A percentile compares a stretch with the other conserved stretches of the same genome.
These are phyloP conservation scores for Penicillium griseofulvum DNA, from an alignment of 2,329 filamentous ascomycete species.

Conservation along the genomic window DNA sequence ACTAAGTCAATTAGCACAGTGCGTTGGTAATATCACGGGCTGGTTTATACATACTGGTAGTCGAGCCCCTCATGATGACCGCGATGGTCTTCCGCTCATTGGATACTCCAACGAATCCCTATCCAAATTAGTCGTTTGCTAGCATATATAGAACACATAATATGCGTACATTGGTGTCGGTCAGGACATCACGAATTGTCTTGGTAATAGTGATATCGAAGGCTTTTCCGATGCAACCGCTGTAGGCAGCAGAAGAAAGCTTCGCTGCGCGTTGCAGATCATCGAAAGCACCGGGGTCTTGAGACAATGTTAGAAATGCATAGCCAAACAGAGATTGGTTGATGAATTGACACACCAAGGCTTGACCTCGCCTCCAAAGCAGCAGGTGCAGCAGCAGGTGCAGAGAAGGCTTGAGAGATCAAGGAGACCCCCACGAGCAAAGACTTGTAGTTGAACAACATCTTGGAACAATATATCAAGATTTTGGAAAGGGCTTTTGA, in stretches of 20 bases:
- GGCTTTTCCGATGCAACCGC: constrained; percentile 24
- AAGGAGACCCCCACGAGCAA: constrained; percentile 4
- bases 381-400: constrained; percentile 10
- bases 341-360: constrained; percentile 7
- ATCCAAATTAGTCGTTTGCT: background rate
- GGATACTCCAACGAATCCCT: constrained; percentile 33
- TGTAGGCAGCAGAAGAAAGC: constrained; percentile 32
- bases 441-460: constrained; percentile 8
- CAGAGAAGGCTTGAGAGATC: constrained; percentile 10
- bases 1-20: constrained; percentile 4
- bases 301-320: background rate
- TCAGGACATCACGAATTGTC: constrained; percentile 21
- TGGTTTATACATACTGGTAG: constrained; percentile 16
- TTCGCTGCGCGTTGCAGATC: constrained; percentile 28
- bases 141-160: background rate
- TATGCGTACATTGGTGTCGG: constrained; percentile 24
- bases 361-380: constrained; percentile 12
- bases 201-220: constrained; percentile 35
- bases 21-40: background rate
- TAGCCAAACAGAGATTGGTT: background rate
- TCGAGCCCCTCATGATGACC: constrained; percentile 33
- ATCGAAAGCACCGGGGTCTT: constrained; percentile 19
- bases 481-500: background rate
- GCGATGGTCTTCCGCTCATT: constrained; percentile 24
- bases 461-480: background rate